Evolutionary conservation across 441 rosid genomes (phyloP), one percentile per base, ranked within the genome.

Genomic region (Gossypium laxum): DNA sequence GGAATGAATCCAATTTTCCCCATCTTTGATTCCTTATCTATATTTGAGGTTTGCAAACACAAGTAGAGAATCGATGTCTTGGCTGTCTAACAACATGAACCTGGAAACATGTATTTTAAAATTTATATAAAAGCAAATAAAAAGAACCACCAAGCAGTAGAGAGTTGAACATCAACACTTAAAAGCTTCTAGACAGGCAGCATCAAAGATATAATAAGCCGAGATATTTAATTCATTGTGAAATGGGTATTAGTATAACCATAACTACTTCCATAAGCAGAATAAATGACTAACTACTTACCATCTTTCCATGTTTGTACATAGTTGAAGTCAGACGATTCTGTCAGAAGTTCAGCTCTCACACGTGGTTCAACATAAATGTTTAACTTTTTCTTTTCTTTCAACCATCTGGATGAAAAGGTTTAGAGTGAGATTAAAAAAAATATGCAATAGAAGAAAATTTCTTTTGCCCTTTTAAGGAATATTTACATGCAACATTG

Each of bases 301-400:
- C 99, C 98, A 78, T 91, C 91, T 78, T 86, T 85, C 99, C 99
- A 95, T 18, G 98, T 91, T 77, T 88, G 86, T 26, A 89, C 85
- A 60, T 87, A 92, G 77, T 71, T 75, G 81, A 91, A 95, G 77
- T 80, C 81, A 45, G 91, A 84, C 63, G 97, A 91, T 76, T 92
- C 98, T 4, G 84, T 21, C 54, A 88, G 73, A 77, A 95, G 99
- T 64, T 92, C 98, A 54, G 63, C 78, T 77, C 72, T 88, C 45
- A 92, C 95, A 67, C 85, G 89, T 21, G 98, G 99, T 80, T 95
- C 99, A 68, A 91, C 96, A 71, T 86, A 95, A 73, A 95, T 77
- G 71, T 87, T 83, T 55, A 92, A 56, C 61, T 84, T 85, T 79
- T 84, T 89, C 22, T 86, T 83, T 65, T 84, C 89, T 79, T 84